Base-by-base conservation (phyloP, 495 filamentous ascomycete species). In the Filosporella fistucella region DNA sequence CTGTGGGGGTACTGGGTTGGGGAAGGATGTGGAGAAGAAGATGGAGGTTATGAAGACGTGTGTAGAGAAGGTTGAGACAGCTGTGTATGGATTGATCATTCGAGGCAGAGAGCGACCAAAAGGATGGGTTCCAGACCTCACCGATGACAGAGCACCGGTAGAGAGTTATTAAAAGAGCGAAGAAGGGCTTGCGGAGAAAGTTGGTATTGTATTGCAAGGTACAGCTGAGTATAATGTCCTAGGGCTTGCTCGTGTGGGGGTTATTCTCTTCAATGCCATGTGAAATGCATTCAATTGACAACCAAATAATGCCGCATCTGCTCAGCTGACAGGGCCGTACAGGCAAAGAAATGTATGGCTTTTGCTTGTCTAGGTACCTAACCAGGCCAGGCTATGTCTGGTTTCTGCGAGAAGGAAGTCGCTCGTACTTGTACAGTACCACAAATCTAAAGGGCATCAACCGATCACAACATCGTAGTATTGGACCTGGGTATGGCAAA, bases 51-150 rank as follows among this genome's bases (percentile, higher is more conserved):
- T 95, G 89, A 76, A 80, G 56, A 74, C 72, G 54, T 89, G 88
- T 63, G 91, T 98, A 25, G 81, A 87, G 59, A 98, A 98, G 76
- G 93, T 97, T 20, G 93, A 98, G 72, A 76, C 78, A 16, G 82
- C 90, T 14, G 82, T 88, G 13, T 97, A 96, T 67, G 88, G 89
- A 9, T 77, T 95, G 59, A 76, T 81, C 24, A 82, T 98, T 11
- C 70, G 94, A 10, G 93, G 94, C 0, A 84, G 81, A 39, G 93
- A 98, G 67, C 70, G 89, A 47, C 94, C 93, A 3, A 85, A 83
- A 54, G 93, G 93, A 4, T 97, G 93, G 93, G 78, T 89, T 54
- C 93, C 91, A 20, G 91, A 95, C 66, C 57, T 89, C 51, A 74
- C 70, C 4, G 76, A 69, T 42, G 54, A 61, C 10, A 43, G 48